phyloP scores from a whole-genome alignment of 805 yeast species.

The Osmozyma mogii region DNA sequence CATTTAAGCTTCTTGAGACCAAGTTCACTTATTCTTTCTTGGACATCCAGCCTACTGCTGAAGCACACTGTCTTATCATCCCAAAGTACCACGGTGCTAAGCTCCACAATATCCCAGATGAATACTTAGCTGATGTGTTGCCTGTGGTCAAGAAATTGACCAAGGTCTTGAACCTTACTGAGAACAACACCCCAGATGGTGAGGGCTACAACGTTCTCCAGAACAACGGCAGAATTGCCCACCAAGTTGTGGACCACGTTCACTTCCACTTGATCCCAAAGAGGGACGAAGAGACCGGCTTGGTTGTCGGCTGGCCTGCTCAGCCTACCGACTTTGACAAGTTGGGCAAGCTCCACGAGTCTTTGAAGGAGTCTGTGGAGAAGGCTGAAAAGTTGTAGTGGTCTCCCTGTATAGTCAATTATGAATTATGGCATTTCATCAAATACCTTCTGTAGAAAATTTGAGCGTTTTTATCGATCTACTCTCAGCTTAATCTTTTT shows the following conservation, averaged over 20 bases:
- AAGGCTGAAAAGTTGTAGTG: slow-evolving; percentile 8
- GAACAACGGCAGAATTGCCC: slow-evolving; percentile 93
- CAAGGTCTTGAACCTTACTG: slow-evolving; percentile 56
- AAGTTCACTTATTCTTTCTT: slow-evolving; percentile 72
- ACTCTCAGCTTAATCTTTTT: too few species aligned
- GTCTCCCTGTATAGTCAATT: not conserved
- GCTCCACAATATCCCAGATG: slow-evolving; percentile 89
- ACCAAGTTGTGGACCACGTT: slow-evolving; percentile 92
- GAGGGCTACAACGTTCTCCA: slow-evolving; percentile 83
- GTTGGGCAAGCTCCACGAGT: slow-evolving; percentile 59
- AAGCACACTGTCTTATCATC: slow-evolving; percentile 82
- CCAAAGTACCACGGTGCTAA: slow-evolving; percentile 94
- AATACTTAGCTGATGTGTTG: slow-evolving; percentile 72
- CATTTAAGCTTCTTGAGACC: slow-evolving; percentile 86
- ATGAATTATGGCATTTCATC: too few species aligned
- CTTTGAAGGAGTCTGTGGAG: slow-evolving; percentile 29
- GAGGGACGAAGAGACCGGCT: slow-evolving; percentile 62
- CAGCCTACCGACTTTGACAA: slow-evolving; percentile 67
- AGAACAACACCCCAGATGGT: slow-evolving; percentile 54
- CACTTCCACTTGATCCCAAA: slow-evolving; percentile 97
- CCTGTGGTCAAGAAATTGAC: slow-evolving; percentile 87
- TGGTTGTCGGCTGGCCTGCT: slow-evolving; percentile 93
- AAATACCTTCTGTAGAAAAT: too few species aligned
- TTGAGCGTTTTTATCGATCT: too few species aligned
- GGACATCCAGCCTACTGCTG: slow-evolving; percentile 88